phyloP scores from a whole-genome alignment of 208 protist species.

The Leptomonas seymouri region DNA sequence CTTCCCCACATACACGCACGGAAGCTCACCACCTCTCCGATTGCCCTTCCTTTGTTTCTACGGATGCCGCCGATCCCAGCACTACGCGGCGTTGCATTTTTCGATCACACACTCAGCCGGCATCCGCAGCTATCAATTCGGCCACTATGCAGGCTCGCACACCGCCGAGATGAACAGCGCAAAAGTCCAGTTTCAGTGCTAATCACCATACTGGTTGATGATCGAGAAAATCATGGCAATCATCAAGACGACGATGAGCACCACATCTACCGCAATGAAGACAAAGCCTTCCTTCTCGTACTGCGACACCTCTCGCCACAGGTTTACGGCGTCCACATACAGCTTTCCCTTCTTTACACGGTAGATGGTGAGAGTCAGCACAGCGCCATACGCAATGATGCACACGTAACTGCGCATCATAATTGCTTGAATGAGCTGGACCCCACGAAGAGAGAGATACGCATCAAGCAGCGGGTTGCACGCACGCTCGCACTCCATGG shows the following conservation, averaged over 20 bases:
- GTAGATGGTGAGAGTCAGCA: slow-evolving; percentile 51
- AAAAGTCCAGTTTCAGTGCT: too few species aligned
- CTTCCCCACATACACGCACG: background rate
- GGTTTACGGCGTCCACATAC: slow-evolving; percentile 81
- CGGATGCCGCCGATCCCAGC: too few species aligned
- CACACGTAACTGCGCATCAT: slow-evolving; percentile 54
- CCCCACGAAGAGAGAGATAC: slow-evolving; percentile 59
- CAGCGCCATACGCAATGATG: slow-evolving; percentile 33
- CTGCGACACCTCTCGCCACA: slow-evolving; percentile 69
- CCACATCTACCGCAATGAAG: slow-evolving; percentile 54
- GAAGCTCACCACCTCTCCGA: too few species aligned
- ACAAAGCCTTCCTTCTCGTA: slow-evolving; percentile 73
- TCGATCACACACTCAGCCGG: too few species aligned
- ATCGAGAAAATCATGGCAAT: slow-evolving; percentile 76
- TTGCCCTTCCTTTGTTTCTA: too few species aligned
- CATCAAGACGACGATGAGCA: slow-evolving; percentile 61
- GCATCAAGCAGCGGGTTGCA: slow-evolving; percentile 80
- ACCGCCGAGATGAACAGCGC: too few species aligned
- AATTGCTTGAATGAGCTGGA: slow-evolving; percentile 70
- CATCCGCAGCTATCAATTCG: too few species aligned
- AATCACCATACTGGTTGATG: slow-evolving; percentile 48
- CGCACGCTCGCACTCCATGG: slow-evolving; percentile 81
- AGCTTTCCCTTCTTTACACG: slow-evolving; percentile 50
- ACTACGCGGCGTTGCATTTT: too few species aligned
- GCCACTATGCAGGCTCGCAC: too few species aligned